Conservation (phyloP, 352 stramenopile species). For the Thalassiosira exigua region DNA sequence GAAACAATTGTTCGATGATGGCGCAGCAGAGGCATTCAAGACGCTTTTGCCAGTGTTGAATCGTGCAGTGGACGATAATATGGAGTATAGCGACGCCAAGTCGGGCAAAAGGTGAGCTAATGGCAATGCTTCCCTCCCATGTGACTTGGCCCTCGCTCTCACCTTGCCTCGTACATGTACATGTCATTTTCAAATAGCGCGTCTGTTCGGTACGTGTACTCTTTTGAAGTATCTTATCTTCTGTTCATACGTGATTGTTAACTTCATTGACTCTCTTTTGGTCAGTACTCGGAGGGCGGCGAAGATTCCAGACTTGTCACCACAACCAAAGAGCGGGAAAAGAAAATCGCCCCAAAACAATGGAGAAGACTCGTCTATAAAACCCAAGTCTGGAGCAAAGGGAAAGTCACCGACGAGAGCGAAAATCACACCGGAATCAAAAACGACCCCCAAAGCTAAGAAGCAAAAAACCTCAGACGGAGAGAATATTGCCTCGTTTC, state of each 20-base stretch:
- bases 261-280: conserved; percentile 1
- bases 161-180: no score
- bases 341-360: conserved; percentile 22
- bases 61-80: conserved; percentile 49
- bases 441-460: conserved; percentile 38
- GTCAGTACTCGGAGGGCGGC: no score
- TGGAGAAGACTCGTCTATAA: not conserved
- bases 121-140: not conserved
- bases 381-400: not conserved
- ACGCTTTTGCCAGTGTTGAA: conserved; percentile 32
- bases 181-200: no score
- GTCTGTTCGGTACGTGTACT: no score
- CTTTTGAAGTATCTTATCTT: no score
- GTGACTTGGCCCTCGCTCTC: no score
- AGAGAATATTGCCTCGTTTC: conserved; percentile 50
- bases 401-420: not conserved
- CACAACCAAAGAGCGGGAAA: conserved; percentile 11
- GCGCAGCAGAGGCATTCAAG: conserved; percentile 1
- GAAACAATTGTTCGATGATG: conserved; percentile 23
- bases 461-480: conserved; percentile 38
- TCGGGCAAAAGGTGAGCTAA: conserved; percentile 22
- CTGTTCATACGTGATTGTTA: no score
- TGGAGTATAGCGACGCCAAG: conserved; percentile 41
- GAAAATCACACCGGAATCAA: conserved; percentile 25
- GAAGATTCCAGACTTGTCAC: no score